Conservation (phyloP, 495 filamentous ascomycete species). For the Hypoxylon lienhwacheense region DNA sequence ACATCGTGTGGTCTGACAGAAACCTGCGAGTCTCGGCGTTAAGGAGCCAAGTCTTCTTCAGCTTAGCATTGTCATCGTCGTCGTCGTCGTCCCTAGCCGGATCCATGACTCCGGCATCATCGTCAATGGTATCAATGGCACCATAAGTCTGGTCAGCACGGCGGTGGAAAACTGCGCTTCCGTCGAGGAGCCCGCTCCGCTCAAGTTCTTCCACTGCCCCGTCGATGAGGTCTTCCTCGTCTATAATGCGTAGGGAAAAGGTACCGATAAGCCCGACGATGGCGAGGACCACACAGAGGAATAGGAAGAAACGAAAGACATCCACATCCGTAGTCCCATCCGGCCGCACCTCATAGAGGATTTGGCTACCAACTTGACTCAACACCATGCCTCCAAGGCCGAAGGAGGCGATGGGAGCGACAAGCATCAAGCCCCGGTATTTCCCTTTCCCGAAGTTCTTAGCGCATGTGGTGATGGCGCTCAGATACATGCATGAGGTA, state of each 20-base stretch:
- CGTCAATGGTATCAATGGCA: conserved; percentile 40
- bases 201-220: conserved; percentile 84
- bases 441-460: conserved; percentile 94
- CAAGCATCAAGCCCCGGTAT: conserved; percentile 85
- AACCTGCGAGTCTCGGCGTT: conserved; percentile 86
- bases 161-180: conserved; percentile 45
- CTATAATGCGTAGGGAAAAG: conserved; percentile 66
- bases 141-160: conserved; percentile 44
- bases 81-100: conserved; percentile 42
- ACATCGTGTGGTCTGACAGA: conserved; percentile 88
- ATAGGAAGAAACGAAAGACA: conserved; percentile 83
- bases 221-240: conserved; percentile 72
- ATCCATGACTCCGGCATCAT: conserved; percentile 42
- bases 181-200: conserved; percentile 76
- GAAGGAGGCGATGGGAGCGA: conserved; percentile 87
- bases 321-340: conserved; percentile 74
- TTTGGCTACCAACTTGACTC: conserved; percentile 79
- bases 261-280: conserved; percentile 72
- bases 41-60: conserved; percentile 81
- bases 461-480: conserved; percentile 86
- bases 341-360: conserved; percentile 66
- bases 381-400: conserved; percentile 94
- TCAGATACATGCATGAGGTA: conserved; percentile 83
- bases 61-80: conserved; percentile 64
- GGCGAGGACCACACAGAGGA: conserved; percentile 68